These are phyloP conservation scores for Alternaria brassicae DNA, from an alignment of 2,329 filamentous ascomycete genomes.

Conservation along the genomic window DNA sequence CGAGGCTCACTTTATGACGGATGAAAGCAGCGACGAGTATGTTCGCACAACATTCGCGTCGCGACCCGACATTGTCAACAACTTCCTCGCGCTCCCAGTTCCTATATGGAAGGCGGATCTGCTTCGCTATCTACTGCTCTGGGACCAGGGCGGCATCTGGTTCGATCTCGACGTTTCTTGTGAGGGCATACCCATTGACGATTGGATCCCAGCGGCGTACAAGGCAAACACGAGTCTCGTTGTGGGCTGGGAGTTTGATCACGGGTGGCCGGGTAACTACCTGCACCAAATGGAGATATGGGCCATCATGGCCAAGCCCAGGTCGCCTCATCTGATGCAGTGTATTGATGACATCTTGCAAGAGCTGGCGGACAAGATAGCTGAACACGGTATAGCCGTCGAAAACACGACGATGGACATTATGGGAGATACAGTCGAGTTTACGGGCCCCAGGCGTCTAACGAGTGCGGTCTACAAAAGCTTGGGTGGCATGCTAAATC, in stretches of 20 bases:
- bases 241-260: slow-evolving; percentile 51
- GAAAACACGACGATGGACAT: slow-evolving; percentile 25
- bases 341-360: slow-evolving; percentile 37
- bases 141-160: slow-evolving; percentile 53
- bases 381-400: slow-evolving; percentile 23
- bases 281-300: slow-evolving; percentile 39
- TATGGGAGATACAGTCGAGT: slow-evolving; percentile 38
- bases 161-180: slow-evolving; percentile 52
- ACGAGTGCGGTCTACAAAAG: slow-evolving; percentile 36
- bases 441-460: slow-evolving; percentile 38
- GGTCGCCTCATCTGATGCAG: slow-evolving; percentile 29
- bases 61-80: slow-evolving; percentile 49
- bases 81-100: slow-evolving; percentile 43
- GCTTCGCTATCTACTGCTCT: slow-evolving; percentile 52
- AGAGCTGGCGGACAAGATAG: slow-evolving; percentile 15
- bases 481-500: slow-evolving; percentile 24
- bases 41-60: slow-evolving; percentile 42
- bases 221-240: slow-evolving; percentile 41
- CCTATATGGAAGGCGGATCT: slow-evolving; percentile 53
- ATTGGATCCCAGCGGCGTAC: slow-evolving; percentile 50
- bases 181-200: slow-evolving; percentile 38
- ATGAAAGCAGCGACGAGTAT: slow-evolving; percentile 38
- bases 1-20: slow-evolving; percentile 41
- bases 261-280: slow-evolving; percentile 27
- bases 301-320: slow-evolving; percentile 41